Percentiles rank a stretch among this genome's conserved stretches.
Evolutionary conservation across 495 filamentous ascomycete genomes (phyloP).

Genomic region (Aspergillus biplanus): DNA sequence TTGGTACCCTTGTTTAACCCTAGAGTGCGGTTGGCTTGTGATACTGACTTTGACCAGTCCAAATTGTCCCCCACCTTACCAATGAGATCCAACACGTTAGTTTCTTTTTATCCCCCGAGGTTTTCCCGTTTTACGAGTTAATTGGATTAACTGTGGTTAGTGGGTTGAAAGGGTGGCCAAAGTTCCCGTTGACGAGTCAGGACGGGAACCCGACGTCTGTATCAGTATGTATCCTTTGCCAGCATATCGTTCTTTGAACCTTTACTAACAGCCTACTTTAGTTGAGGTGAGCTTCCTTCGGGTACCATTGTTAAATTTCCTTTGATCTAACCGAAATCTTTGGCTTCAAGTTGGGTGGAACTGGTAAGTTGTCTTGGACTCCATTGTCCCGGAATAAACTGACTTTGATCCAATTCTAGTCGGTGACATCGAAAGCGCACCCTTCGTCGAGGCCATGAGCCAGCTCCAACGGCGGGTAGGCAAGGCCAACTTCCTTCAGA

Average conservation of each 20-base stretch:
- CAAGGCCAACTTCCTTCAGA: constrained; percentile 81
- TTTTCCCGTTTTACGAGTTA: neutral
- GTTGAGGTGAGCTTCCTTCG: constrained; percentile 21
- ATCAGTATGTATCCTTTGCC: constrained; percentile 62
- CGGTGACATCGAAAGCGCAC: constrained; percentile 88
- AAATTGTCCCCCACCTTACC: constrained; percentile 89
- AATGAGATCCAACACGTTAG: constrained; percentile 77
- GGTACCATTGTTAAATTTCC: neutral
- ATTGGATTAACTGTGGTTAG: constrained; percentile 15
- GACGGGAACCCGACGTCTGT: constrained; percentile 86
- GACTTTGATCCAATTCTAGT: constrained; percentile 38
- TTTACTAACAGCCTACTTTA: constrained; percentile 6
- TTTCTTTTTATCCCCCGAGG: neutral
- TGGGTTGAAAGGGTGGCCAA: constrained; percentile 88
- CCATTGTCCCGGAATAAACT: neutral
- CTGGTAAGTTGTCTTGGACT: constrained; percentile 29
- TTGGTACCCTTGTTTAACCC: constrained; percentile 37
- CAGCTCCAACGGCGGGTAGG: constrained; percentile 74
- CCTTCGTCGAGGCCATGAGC: constrained; percentile 85
- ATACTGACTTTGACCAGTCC: constrained; percentile 58
- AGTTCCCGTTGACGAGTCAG: constrained; percentile 85
- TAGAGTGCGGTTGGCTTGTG: constrained; percentile 59
- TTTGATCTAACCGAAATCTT: constrained; percentile 6
- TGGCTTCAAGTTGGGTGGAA: constrained; percentile 58
- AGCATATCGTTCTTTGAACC: neutral